Evolutionary conservation across 73 alveolate genomes (phyloP).

Genomic region (Paramecium biaurelia): DNA sequence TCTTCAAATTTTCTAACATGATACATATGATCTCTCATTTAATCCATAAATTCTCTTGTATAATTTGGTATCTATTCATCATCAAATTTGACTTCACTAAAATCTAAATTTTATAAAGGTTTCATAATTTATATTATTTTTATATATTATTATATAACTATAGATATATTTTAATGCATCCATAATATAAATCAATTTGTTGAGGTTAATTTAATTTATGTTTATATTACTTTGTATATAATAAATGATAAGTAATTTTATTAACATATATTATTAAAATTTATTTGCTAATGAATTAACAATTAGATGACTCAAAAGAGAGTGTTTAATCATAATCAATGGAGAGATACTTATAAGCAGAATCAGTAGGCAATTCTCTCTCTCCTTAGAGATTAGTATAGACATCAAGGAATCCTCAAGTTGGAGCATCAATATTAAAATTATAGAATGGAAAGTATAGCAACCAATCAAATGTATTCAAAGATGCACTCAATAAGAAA

Average conservation of each 20-base stretch:
- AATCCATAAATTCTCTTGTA: not conserved
- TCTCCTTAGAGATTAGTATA: not conserved
- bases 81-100: not conserved
- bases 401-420: not conserved
- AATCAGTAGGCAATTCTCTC: not conserved
- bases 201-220: no score
- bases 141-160: not conserved
- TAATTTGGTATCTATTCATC: not conserved
- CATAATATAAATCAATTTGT: not conserved
- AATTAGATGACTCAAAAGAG: conserved; percentile 26
- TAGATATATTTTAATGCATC: no score
- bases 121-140: not conserved
- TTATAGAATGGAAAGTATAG: conserved; percentile 1
- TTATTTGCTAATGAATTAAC: conserved; percentile 1
- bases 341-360: conserved; percentile 3
- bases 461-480: not conserved
- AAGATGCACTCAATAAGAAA: not conserved
- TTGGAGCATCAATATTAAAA: conserved; percentile 25
- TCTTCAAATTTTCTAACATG: not conserved
- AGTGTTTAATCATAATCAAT: not conserved
- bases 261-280: conserved; percentile 7
- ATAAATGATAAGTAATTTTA: not conserved
- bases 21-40: not conserved
- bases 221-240: not conserved
- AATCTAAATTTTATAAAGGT: not conserved